Evolutionary conservation across 169 alveolate genomes (phyloP).

Genomic region (Babesia ovis): DNA sequence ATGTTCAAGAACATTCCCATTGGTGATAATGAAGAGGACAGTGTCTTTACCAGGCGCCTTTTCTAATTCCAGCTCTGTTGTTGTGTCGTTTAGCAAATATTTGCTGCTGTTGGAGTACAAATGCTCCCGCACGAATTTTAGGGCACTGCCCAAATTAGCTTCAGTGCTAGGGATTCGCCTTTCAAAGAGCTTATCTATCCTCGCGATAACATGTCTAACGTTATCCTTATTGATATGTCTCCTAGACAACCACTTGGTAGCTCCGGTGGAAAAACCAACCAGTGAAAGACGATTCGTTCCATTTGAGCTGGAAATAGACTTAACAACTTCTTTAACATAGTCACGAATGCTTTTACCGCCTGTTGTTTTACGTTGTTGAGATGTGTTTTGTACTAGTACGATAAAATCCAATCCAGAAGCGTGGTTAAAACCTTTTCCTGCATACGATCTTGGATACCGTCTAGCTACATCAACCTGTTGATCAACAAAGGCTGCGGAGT

Average conservation of each 20-base stretch:
- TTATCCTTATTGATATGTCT: not conserved
- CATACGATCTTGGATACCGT: not conserved
- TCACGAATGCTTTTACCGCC: not conserved
- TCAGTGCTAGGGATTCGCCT: not conserved
- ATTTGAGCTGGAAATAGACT: slow-evolving; percentile 10
- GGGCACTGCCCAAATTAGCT: slow-evolving; percentile 45
- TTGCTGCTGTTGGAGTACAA: slow-evolving; percentile 5
- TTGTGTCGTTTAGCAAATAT: slow-evolving; percentile 1
- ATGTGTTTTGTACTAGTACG: not conserved
- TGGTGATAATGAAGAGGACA: slow-evolving; percentile 42
- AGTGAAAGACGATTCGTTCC: slow-evolving; percentile 29
- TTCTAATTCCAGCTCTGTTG: not conserved
- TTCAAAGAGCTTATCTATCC: slow-evolving; percentile 45
- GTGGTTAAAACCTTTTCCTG: too few species aligned
- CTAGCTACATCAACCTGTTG: not conserved
- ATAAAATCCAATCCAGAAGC: too few species aligned
- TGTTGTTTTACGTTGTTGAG: not conserved
- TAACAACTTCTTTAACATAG: slow-evolving; percentile 16
- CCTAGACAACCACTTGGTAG: not conserved
- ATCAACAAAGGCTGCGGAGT: not conserved
- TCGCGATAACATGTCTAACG: not conserved
- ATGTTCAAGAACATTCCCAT: slow-evolving; percentile 26
- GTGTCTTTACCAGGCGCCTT: slow-evolving; percentile 33
- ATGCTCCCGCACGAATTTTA: slow-evolving; percentile 30
- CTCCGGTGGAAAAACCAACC: slow-evolving; percentile 10